Percentiles rank a stretch among this genome's conserved stretches.
Evolutionary conservation across 495 filamentous ascomycete species (phyloP).

Genomic region (Platismatia glauca): DNA sequence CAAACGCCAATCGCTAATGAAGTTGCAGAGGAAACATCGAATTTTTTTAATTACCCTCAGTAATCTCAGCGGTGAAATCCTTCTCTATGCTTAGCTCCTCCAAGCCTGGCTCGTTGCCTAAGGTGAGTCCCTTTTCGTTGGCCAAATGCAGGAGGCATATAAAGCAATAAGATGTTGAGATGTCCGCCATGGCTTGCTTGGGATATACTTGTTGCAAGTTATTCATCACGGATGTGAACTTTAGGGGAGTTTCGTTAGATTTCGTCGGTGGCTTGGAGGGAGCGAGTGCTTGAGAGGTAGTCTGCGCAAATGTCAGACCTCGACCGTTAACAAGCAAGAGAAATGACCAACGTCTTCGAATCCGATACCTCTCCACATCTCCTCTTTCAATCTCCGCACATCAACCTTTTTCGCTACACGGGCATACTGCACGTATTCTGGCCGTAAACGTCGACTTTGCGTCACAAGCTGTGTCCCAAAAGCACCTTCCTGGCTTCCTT

Average conservation of each 20-base stretch:
- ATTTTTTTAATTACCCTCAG: constrained; percentile 10
- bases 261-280: constrained; percentile 4
- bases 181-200: constrained; percentile 75
- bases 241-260: constrained; percentile 45
- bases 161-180: constrained; percentile 94
- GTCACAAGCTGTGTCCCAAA: constrained; percentile 95
- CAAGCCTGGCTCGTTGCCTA: constrained; percentile 23
- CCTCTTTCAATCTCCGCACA: constrained; percentile 83
- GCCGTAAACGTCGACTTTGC: constrained; percentile 64
- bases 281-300: neutral
- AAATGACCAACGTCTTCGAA: constrained; percentile 38
- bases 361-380: constrained; percentile 88
- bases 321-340: constrained; percentile 2
- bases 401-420: constrained; percentile 99
- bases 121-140: constrained; percentile 81
- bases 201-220: constrained; percentile 78
- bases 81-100: constrained; percentile 23
- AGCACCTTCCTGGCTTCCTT: constrained; percentile 43
- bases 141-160: constrained; percentile 93
- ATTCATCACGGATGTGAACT: constrained; percentile 88
- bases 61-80: constrained; percentile 22
- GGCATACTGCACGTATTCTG: constrained; percentile 95
- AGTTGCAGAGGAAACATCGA: too few species aligned
- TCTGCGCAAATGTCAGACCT: constrained; percentile 16
- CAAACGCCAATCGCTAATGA: constrained; percentile 7